Percentiles rank a stretch among this genome's conserved stretches.
phyloP scores from a whole-genome alignment of 805 yeast genomes.

The Spathaspora boniae region DNA sequence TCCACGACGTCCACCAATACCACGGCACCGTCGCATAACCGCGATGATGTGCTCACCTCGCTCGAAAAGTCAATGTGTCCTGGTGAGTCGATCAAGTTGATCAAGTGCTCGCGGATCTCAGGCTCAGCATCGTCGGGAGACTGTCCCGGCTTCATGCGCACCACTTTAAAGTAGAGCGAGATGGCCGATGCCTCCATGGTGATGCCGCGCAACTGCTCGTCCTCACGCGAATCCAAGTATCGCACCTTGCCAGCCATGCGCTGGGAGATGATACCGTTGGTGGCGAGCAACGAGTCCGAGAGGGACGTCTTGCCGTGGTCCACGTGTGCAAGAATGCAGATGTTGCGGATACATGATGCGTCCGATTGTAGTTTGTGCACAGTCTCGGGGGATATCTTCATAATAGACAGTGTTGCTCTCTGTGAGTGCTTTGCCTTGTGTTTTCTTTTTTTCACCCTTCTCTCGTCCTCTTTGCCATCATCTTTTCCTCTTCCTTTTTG shows the following conservation, averaged over 20 bases:
- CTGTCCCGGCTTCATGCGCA: constrained; percentile 42
- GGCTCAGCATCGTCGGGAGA: constrained; percentile 22
- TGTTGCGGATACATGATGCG: constrained; percentile 73
- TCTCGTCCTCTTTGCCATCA: not conserved
- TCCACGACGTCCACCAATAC: constrained; percentile 95
- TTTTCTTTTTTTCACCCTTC: not conserved
- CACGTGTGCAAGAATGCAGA: constrained; percentile 95
- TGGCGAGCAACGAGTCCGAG: constrained; percentile 87
- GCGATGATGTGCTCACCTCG: constrained; percentile 93
- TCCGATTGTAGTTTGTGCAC: constrained; percentile 65
- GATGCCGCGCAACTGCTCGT: constrained; percentile 93
- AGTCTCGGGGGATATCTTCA: constrained; percentile 63
- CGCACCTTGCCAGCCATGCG: constrained; percentile 94
- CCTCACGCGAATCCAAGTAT: constrained; percentile 89
- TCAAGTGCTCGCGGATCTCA: constrained; percentile 69
- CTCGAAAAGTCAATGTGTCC: constrained; percentile 98
- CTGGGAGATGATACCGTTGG: constrained; percentile 94
- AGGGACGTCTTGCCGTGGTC: constrained; percentile 98
- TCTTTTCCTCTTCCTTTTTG: not conserved
- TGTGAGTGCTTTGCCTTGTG: no score
- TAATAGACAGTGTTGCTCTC: constrained; percentile 12
- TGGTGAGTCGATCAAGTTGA: constrained; percentile 94
- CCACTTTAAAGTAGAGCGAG: constrained; percentile 80
- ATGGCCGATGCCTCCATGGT: constrained; percentile 98
- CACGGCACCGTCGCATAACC: constrained; percentile 95